These are phyloP conservation scores for Penicillium sp. DNA, from an alignment of 2,329 filamentous ascomycete species.

Conservation along the genomic window DNA sequence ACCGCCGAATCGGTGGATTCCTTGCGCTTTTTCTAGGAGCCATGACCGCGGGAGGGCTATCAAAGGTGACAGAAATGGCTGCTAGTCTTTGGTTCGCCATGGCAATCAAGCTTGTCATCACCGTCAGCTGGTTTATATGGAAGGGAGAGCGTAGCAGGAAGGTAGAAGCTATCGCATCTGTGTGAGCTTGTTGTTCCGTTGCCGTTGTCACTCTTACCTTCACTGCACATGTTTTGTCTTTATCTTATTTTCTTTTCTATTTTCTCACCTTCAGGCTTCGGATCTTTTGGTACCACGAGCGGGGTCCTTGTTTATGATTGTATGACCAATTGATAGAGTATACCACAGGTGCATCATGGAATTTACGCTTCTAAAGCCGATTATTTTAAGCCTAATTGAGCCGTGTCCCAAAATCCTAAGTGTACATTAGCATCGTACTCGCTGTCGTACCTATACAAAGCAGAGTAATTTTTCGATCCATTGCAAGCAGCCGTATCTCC, in stretches of 20 bases:
- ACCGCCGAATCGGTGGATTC: conserved; percentile 42
- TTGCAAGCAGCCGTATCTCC: not conserved
- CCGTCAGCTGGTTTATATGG: conserved; percentile 45
- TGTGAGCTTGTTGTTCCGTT: conserved; percentile 4
- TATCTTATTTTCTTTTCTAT: not conserved
- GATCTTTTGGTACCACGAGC: not conserved
- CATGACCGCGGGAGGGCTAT: conserved; percentile 47
- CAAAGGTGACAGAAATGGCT: conserved; percentile 41
- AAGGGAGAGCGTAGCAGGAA: conserved; percentile 21
- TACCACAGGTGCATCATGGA: not conserved
- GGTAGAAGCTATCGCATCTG: conserved; percentile 11
- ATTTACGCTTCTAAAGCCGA: not conserved
- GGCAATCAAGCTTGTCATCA: conserved; percentile 41
- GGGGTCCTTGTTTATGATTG: conserved; percentile 5
- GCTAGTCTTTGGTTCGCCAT: conserved; percentile 48
- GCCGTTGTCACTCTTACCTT: not conserved
- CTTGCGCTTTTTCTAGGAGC: conserved; percentile 46
- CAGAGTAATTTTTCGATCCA: not conserved
- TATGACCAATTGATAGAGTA: conserved; percentile 12
- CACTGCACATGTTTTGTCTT: not conserved
- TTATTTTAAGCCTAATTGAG: not conserved
- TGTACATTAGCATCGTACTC: not conserved
- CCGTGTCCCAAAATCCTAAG: not conserved
- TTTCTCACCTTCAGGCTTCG: not conserved
- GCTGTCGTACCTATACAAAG: not conserved